Evolutionary conservation across 1,139 yeast genomes (phyloP), one percentile per base, ranked within the genome.

Genomic region (Suhomyces anneliseae): DNA sequence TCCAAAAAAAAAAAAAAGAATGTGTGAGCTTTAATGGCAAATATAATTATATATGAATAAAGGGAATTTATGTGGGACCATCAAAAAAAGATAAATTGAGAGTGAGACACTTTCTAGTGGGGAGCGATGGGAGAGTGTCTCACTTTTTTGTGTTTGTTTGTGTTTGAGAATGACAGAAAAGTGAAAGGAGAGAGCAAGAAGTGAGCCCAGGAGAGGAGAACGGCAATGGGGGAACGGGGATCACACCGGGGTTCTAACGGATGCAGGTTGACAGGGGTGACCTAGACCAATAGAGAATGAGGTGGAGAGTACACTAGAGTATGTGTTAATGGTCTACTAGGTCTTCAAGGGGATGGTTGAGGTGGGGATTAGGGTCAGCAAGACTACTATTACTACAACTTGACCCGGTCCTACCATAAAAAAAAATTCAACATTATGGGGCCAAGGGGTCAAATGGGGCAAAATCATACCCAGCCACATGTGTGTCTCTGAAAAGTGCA

Each of bases 121-220:
- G n/a, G 40, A 32, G 34, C 10, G 27, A 36, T 26, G 27, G 12
- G 8, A n/a, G n/a, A 37, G 32, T 41, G 44, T 42, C 44, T 42
- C 44, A 42, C 44, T 36, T 45, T 15, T 39, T 40, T 39, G 45
- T 46, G 49, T 46, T 46, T 46, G 49, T 46, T 46, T 35, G 43
- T 46, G 44, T 43, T 38, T 46, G 38, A 29, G 45, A 45, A 36
- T 38, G 38, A 36, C 43, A 40, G 37, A 34, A 29, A 9, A 29
- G 6, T 29, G 19, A 19, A 19, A 19, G 19, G 19, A 19, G 19
- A 19, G 24, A 43, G 45, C 38, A 12, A 26, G 29, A 33, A 39
- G 31, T 42, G 40, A 34, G 39, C 10, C 39, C 10, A 34, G 1
- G 24, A 19, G 24, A 34, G 27, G 41, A 37, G 32, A 38, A 38